Percentiles rank a stretch among this genome's conserved stretches.
These are phyloP conservation scores for Pseudocercospora fuligena DNA, from an alignment of 2,329 filamentous ascomycete species.

Conservation along the genomic window DNA sequence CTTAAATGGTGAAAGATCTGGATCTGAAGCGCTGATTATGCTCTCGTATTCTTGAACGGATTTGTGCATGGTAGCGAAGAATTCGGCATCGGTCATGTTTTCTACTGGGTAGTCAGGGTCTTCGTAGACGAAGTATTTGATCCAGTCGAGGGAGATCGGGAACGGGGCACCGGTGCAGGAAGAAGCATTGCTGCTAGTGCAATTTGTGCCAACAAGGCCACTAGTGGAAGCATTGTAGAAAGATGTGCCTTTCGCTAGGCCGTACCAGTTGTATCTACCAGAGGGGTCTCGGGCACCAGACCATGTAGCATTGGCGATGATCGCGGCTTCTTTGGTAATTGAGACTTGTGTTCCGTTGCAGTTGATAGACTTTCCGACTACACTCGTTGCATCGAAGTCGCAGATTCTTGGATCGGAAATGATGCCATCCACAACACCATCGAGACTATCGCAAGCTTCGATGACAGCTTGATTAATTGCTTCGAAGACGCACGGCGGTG, in stretches of 20 bases:
- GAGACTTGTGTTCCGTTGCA: slow-evolving; percentile 25
- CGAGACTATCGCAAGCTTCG: slow-evolving; percentile 41
- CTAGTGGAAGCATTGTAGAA: slow-evolving; percentile 11
- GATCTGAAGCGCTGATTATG: slow-evolving; percentile 45
- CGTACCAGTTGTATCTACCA: slow-evolving; percentile 42
- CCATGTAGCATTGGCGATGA: slow-evolving; percentile 42
- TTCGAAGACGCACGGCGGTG: slow-evolving; percentile 39
- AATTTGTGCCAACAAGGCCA: slow-evolving; percentile 36
- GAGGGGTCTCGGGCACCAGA: slow-evolving; percentile 34
- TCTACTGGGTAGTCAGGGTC: slow-evolving; percentile 40
- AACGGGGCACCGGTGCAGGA: slow-evolving; percentile 35
- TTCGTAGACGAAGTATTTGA: slow-evolving; percentile 42
- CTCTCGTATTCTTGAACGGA: slow-evolving; percentile 38
- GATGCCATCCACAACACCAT: slow-evolving; percentile 41
- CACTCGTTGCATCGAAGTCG: slow-evolving; percentile 33
- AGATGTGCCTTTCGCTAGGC: slow-evolving; percentile 22
- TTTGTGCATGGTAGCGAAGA: slow-evolving; percentile 27
- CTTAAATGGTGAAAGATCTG: slow-evolving; percentile 46
- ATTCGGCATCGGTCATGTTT: slow-evolving; percentile 40
- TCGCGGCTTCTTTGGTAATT: slow-evolving; percentile 37
- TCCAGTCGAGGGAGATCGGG: slow-evolving; percentile 39
- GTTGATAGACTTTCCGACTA: slow-evolving; percentile 48
- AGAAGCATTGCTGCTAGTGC: slow-evolving; percentile 25
- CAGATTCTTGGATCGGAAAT: slow-evolving; percentile 32
- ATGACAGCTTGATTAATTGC: slow-evolving; percentile 40